Evolutionary conservation across 176 grass and related monocot species (phyloP).

Genomic region (Cenchrus americanus): DNA sequence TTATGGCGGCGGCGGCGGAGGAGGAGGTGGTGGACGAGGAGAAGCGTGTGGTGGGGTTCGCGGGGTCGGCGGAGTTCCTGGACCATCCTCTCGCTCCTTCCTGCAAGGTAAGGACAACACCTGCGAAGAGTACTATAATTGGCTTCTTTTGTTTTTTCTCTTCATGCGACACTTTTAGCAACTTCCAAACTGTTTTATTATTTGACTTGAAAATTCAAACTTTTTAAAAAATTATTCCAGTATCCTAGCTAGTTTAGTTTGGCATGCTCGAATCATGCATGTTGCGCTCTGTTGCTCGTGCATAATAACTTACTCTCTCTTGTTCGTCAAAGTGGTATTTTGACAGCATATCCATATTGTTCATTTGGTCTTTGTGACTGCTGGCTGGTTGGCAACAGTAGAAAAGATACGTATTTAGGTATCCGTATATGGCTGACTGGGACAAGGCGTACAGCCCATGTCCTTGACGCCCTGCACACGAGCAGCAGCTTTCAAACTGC

Average conservation of each 20-base stretch:
- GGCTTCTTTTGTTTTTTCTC: too few relatives aligned
- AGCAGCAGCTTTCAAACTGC: constrained; percentile 3
- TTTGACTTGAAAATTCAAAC: too few relatives aligned
- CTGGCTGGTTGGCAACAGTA: not conserved
- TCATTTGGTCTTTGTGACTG: not conserved
- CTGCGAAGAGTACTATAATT: not conserved
- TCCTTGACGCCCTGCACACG: not conserved
- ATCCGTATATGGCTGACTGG: not conserved
- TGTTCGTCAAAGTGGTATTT: not conserved
- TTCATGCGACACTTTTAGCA: too few relatives aligned
- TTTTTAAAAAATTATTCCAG: too few relatives aligned
- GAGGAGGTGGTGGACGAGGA: too few relatives aligned
- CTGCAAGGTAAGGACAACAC: constrained; percentile 57
- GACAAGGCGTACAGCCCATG: not conserved
- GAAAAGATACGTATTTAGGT: too few relatives aligned
- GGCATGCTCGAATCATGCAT: not conserved
- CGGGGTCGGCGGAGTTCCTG: constrained; percentile 30
- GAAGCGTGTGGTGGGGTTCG: constrained; percentile 30
- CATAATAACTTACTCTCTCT: not conserved
- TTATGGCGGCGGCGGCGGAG: not conserved
- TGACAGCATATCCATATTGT: not conserved
- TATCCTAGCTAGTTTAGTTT: too few relatives aligned
- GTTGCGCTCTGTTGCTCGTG: not conserved
- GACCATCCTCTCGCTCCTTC: constrained; percentile 20
- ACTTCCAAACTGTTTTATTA: too few relatives aligned